Evolutionary conservation across 2,329 filamentous ascomycete species (phyloP), one percentile per base, ranked within the genome.

Genomic region (Gliomastix tumulicola): DNA sequence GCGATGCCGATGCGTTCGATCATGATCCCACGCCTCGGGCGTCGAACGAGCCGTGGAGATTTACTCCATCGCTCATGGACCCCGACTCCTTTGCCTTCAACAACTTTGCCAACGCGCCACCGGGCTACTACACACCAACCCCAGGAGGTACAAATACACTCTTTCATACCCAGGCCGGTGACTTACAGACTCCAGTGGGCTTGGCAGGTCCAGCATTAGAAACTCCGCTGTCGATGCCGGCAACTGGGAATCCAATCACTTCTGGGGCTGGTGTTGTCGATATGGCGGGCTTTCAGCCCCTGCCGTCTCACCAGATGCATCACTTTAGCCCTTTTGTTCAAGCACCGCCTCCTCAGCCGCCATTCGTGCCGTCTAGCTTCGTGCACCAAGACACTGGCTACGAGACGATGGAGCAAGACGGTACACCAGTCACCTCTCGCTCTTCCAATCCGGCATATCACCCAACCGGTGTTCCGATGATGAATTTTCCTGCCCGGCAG

Each of bases 31-130:
- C 87, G 4, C 87, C 88, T 6, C 78, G 84, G 55, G 84, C 81
- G 15, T 76, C 83, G 30, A 80, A 84, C 51, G 88, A 96, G 48
- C 79, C 76, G 49, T 92, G 89, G 81, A 77, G 84, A 46, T 88
- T 95, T 53, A 94, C 89, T 3, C 88, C 89, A 5, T 92, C 88
- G 17, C 69, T 94, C 39, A 74, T 97, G 54, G 90, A 97, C 54
- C 80, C 88, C 15, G 88, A 83, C 57, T 84, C 86, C 21, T 87
- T 87, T 56, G 77, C 79, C 18, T 96, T 95, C 60, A 73, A 79
- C 41, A 72, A 74, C 38, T 90, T 94, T 53, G 79, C 83, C 45
- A 87, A 85, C 59, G 84, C 89, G 45, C 76, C 83, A 32, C 76
- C 84, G 13, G 85, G 82, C 12, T 92, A 92, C 60, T 96, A 94